phyloP scores from a whole-genome alignment of 257 asterid species.

The Penstemon newberryi region DNA sequence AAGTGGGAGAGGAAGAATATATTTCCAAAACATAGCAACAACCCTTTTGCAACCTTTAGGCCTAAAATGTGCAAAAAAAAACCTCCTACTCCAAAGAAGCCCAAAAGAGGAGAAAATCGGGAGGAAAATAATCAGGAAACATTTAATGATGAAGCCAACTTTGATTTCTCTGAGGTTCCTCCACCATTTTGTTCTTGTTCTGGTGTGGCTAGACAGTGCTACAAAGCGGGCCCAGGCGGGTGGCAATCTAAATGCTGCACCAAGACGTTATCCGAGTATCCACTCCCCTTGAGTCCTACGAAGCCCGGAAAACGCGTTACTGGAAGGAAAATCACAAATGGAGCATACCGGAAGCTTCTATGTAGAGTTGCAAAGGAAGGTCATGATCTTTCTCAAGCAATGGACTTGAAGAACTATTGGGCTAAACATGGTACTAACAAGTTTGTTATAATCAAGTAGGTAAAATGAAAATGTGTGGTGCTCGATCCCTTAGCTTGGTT shows the following conservation, averaged over 20 bases:
- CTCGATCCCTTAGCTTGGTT: conserved; percentile 1
- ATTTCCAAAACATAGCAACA: conserved; percentile 18
- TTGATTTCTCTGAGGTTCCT: conserved; percentile 33
- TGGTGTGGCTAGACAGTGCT: conserved; percentile 34
- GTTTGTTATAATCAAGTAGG: conserved; percentile 33
- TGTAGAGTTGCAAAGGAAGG: conserved; percentile 29
- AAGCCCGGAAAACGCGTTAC: conserved; percentile 36
- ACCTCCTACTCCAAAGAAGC: conserved; percentile 27
- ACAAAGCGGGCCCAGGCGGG: conserved; percentile 36
- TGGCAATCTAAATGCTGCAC: conserved; percentile 43
- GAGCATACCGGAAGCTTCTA: conserved; percentile 29
- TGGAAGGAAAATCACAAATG: conserved; percentile 34
- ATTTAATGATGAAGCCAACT: conserved; percentile 27
- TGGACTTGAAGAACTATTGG: conserved; percentile 38
- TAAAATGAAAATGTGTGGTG: not conserved
- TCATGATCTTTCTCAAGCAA: conserved; percentile 30
- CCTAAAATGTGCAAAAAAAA: conserved; percentile 16
- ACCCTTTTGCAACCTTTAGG: conserved; percentile 5
- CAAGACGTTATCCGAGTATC: conserved; percentile 29
- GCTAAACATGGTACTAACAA: conserved; percentile 39
- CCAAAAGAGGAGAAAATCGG: conserved; percentile 21
- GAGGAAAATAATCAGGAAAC: conserved; percentile 28
- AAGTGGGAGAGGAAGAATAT: conserved; percentile 16
- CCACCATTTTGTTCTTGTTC: conserved; percentile 35
- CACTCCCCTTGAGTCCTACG: conserved; percentile 28